These are phyloP conservation scores for Deakozyma indianensis DNA, from an alignment of 805 yeast species.

Conservation along the genomic window DNA sequence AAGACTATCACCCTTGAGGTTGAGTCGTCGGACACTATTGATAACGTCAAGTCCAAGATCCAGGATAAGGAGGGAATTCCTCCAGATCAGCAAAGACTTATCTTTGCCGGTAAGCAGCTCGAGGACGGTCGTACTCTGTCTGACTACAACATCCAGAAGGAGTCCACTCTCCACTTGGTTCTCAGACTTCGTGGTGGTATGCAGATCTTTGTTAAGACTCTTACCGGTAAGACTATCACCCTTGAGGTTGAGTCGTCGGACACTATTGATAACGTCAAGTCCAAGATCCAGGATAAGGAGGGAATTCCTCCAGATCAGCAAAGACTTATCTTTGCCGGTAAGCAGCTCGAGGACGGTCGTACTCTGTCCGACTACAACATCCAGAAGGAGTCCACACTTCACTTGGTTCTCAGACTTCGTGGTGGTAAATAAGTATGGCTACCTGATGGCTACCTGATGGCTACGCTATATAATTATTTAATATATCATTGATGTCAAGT, in stretches of 20 bases:
- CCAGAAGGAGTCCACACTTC: constrained; percentile 84
- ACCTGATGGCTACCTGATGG: no score
- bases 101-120: constrained; percentile 90
- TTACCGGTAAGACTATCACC: constrained; percentile 84
- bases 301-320: constrained; percentile 97
- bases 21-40: constrained; percentile 89
- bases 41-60: constrained; percentile 85
- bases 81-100: constrained; percentile 90
- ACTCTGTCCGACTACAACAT: constrained; percentile 89
- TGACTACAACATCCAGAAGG: constrained; percentile 92
- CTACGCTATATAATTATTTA: no score
- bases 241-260: constrained; percentile 86
- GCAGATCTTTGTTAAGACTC: constrained; percentile 84
- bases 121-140: constrained; percentile 91
- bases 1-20: constrained; percentile 81
- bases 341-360: constrained; percentile 92
- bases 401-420: constrained; percentile 74
- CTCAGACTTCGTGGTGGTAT: constrained; percentile 75
- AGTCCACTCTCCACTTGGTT: constrained; percentile 73
- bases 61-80: constrained; percentile 96
- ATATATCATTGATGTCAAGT: no score
- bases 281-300: constrained; percentile 92
- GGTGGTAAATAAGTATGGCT: constrained; percentile 43
- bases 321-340: constrained; percentile 90
- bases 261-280: constrained; percentile 88